Percentiles rank a stretch among this genome's conserved stretches.
Evolutionary conservation across 371 early-diverging fungal species (phyloP).

Genomic region (Actinomortierella wolfii): DNA sequence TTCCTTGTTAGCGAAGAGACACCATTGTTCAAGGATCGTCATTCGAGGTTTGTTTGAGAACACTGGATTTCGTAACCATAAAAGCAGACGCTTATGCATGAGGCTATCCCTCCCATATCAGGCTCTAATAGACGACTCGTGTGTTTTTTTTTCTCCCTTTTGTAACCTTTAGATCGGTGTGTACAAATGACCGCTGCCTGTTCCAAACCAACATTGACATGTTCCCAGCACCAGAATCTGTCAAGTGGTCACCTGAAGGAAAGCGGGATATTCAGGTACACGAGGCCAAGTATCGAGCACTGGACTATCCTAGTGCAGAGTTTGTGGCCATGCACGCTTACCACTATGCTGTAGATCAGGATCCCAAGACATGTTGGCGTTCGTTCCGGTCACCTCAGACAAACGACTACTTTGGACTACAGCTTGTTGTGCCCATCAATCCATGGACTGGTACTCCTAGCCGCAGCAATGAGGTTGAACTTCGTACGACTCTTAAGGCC

Average conservation of each 20-base stretch:
- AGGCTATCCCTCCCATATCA: too few relatives aligned
- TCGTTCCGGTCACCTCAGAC: conserved; percentile 49
- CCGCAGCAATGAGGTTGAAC: conserved; percentile 23
- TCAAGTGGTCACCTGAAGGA: conserved; percentile 39
- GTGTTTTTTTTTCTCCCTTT: background rate
- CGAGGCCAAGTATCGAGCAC: conserved; percentile 34
- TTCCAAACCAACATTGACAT: conserved; percentile 60
- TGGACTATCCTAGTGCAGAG: conserved; percentile 43
- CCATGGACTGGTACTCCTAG: background rate
- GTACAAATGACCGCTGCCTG: conserved; percentile 61
- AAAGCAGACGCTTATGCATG: too few relatives aligned
- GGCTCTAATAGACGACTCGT: background rate
- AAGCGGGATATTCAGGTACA: conserved; percentile 42
- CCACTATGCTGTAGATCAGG: conserved; percentile 60
- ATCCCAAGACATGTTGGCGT: conserved; percentile 62
- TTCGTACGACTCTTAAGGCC: conserved; percentile 25
- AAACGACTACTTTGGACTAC: conserved; percentile 56
- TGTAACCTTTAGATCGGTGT: conserved; percentile 53
- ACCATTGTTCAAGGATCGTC: conserved; percentile 54
- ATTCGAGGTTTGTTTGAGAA: conserved; percentile 48
- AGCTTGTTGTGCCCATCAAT: conserved; percentile 48
- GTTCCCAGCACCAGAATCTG: conserved; percentile 50
- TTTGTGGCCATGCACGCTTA: conserved; percentile 58
- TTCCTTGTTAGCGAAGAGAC: conserved; percentile 55
- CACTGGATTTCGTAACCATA: too few relatives aligned